phyloP scores from a whole-genome alignment of 2,329 filamentous ascomycete genomes.

The Grosmannia huntii region DNA sequence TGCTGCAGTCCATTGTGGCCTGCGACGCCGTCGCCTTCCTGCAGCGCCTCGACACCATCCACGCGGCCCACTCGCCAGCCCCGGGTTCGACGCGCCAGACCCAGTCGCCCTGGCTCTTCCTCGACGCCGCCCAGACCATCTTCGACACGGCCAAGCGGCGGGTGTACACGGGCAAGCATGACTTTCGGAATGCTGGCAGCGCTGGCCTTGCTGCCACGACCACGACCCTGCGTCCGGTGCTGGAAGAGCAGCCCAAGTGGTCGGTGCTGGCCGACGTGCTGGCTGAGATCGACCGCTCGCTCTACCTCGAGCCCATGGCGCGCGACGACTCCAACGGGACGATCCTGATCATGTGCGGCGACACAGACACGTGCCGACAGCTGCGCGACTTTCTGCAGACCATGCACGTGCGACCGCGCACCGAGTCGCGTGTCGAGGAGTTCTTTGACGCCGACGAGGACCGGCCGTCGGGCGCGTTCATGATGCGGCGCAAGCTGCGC shows the following conservation, averaged over 20 bases:
- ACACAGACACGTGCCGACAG: conserved; percentile 74
- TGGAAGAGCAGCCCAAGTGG: conserved; percentile 97
- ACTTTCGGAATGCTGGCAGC: conserved; percentile 28
- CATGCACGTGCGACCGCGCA: conserved; percentile 61
- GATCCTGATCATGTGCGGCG: conserved; percentile 90
- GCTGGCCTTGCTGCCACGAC: conserved; percentile 8
- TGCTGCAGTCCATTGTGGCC: conserved; percentile 70
- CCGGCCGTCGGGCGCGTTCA: conserved; percentile 63
- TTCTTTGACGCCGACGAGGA: conserved; percentile 39
- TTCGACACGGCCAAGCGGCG: conserved; percentile 81
- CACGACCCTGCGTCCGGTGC: conserved; percentile 56
- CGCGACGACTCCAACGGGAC: conserved; percentile 81
- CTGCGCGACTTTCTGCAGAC: conserved; percentile 82
- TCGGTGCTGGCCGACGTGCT: conserved; percentile 74
- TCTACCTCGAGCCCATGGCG: conserved; percentile 63
- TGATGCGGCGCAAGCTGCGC: conserved; percentile 80
- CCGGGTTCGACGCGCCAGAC: conserved; percentile 78
- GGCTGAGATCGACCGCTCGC: conserved; percentile 76
- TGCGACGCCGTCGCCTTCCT: conserved; percentile 87
- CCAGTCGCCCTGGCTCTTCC: conserved; percentile 90
- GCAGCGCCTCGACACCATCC: conserved; percentile 85
- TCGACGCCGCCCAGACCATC: conserved; percentile 88
- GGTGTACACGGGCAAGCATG: conserved; percentile 64
- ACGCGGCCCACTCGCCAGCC: conserved; percentile 78
- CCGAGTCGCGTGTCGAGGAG: conserved; percentile 29